Evolutionary conservation across 139 green algal genomes (phyloP), one percentile per base, ranked within the genome.

Genomic region (Microglena sp.): DNA sequence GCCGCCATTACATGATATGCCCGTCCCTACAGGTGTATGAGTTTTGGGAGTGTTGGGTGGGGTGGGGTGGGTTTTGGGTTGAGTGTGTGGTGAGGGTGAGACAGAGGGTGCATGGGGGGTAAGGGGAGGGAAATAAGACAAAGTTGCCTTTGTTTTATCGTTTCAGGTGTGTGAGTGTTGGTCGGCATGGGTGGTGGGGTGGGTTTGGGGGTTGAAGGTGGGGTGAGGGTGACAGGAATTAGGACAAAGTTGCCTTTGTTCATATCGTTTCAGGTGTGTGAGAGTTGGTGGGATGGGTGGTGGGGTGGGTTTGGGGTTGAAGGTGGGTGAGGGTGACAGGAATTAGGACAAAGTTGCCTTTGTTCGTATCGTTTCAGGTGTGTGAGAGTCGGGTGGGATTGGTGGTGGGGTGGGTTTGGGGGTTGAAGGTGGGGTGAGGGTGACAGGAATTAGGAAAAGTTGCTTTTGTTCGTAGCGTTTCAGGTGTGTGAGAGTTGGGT

Each of bases 111-210:
- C 45, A 71, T 81, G 58, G 82, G 82, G 24, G 92, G 92, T 61
- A 92, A 92, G 86, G 86, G 77, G 82, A 26, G 68, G 71, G 70
- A 85, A 92, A 60, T 69, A 85, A 0, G 84, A 91, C 70, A 89
- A 89, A 72, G 77, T 87, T 43, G 71, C 71, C 1, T 77, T 72
- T 33, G 60, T 77, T 60, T 50, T 3, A 67, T n/a, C 8, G 58
- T 65, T 33, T 65, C 58, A 33, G 58, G 58, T 62, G 55, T 24
- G 55, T 15, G n/a, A 50, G 11, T 11, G 11, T 15, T 15, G 18
- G 40, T 11, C 18, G 40, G 11, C 11, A n/a, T 11, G 21, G 11
- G 11, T 58, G 50, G 50, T 58, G 50, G 5, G 8, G 22, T 5
- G 21, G 11, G 11, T 58, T 21, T 58, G 50, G 50, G 18, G 18